These are phyloP conservation scores for Aspergillus fumigatus DNA, from an alignment of 2,329 filamentous ascomycete genomes.

Conservation along the genomic window DNA sequence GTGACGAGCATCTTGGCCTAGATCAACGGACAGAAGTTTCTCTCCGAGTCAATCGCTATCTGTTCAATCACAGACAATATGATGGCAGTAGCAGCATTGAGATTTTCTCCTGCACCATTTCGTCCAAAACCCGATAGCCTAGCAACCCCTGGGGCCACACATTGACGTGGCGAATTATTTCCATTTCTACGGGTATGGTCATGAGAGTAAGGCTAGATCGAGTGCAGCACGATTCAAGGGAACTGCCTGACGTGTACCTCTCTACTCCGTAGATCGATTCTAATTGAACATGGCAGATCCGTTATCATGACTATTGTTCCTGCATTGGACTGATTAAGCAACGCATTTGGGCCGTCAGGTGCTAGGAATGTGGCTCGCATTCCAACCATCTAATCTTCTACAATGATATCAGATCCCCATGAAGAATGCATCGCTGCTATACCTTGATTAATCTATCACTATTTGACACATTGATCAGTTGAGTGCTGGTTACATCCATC, in stretches of 20 bases:
- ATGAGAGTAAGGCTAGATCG: too few relatives aligned
- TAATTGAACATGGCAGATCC: neutral
- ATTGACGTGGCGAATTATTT: too few relatives aligned
- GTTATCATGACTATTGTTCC: neutral
- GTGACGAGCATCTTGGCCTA: too few relatives aligned
- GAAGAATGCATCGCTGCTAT: neutral
- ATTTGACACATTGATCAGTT: neutral
- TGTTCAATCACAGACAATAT: too few relatives aligned
- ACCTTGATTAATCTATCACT: neutral
- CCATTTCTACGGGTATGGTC: too few relatives aligned
- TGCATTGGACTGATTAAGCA: too few relatives aligned
- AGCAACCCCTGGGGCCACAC: too few relatives aligned
- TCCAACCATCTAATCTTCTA: constrained; percentile 6
- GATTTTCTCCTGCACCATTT: too few relatives aligned
- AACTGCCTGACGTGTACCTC: neutral
- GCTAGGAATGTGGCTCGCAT: constrained; percentile 2
- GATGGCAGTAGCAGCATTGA: too few relatives aligned
- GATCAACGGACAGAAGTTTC: too few relatives aligned
- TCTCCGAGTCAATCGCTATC: too few relatives aligned
- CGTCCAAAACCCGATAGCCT: too few relatives aligned
- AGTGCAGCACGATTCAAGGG: neutral
- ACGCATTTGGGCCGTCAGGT: neutral
- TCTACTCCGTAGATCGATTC: neutral
- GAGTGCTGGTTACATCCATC: neutral
- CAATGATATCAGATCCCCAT: neutral